Percentiles rank a stretch among this genome's conserved stretches.
These are phyloP conservation scores for Taphrina betulina DNA, from an alignment of 1,139 yeast species.

Conservation along the genomic window DNA sequence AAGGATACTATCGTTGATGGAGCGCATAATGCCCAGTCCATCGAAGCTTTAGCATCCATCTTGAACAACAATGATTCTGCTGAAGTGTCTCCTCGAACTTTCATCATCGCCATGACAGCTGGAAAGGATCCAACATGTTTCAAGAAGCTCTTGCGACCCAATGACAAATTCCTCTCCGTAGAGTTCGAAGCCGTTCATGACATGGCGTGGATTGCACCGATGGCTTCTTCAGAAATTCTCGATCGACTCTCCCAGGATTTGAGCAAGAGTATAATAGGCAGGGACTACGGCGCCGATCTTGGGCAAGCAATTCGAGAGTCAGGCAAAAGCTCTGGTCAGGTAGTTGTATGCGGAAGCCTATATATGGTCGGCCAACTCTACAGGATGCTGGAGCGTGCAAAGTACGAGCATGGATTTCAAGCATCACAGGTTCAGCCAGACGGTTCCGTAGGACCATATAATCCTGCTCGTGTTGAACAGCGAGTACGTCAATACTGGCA, in stretches of 20 bases:
- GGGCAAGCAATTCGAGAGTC: conserved; percentile 18
- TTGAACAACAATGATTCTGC: too few relatives aligned
- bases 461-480: background rate
- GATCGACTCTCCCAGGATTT: too few relatives aligned
- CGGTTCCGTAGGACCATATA: background rate
- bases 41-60: conserved; percentile 5
- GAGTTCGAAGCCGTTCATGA: conserved; percentile 70
- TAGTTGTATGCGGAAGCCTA: conserved; percentile 35
- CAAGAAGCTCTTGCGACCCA: conserved; percentile 50
- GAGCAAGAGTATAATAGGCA: background rate
- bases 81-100: conserved; percentile 49
- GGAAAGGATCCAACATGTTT: conserved; percentile 66
- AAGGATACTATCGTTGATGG: conserved; percentile 91
- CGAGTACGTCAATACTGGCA: conserved; percentile 16
- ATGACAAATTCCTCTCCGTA: conserved; percentile 63
- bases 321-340: background rate
- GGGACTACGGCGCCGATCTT: conserved; percentile 10
- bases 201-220: conserved; percentile 87
- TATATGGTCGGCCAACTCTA: conserved; percentile 35
- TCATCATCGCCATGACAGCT: conserved; percentile 68
- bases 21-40: conserved; percentile 87
- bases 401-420: background rate
- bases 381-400: conserved; percentile 12
- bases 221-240: conserved; percentile 48
- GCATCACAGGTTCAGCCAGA: background rate